phyloP scores from a whole-genome alignment of 192 early-diverging fungal genomes.

The Rhizophagus prolifer region DNA sequence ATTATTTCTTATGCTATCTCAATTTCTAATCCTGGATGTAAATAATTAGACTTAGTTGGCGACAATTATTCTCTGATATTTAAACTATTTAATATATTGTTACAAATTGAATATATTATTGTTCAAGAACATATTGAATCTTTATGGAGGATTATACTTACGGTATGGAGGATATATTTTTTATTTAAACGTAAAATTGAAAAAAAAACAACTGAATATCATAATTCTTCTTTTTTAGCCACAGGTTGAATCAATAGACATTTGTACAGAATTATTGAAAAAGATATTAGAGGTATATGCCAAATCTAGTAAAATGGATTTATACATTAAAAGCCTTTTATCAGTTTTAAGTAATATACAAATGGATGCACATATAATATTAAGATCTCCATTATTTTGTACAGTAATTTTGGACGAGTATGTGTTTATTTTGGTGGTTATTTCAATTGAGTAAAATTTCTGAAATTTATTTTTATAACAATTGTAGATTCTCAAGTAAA shows the following conservation, averaged over 20 bases:
- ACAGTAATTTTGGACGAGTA: slow-evolving; percentile 7
- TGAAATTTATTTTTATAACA: background rate
- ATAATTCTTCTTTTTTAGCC: background rate
- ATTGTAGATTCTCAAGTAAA: slow-evolving; percentile 23
- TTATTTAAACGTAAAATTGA: background rate
- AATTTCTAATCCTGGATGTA: background rate
- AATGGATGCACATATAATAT: background rate
- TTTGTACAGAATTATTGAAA: background rate
- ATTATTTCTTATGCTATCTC: background rate
- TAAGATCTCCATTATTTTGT: slow-evolving; percentile 7
- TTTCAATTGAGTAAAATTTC: background rate
- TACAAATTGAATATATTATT: slow-evolving; percentile 7
- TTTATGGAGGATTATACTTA: background rate
- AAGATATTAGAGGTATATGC: slow-evolving; percentile 5
- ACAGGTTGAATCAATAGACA: background rate
- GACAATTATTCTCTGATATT: background rate
- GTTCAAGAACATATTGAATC: background rate
- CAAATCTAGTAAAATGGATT: slow-evolving; percentile 24
- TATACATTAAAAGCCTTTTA: background rate
- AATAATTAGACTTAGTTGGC: background rate
- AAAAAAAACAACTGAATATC: background rate
- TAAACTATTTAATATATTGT: background rate
- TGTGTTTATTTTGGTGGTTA: background rate
- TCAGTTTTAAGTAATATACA: background rate
- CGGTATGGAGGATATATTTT: background rate